phyloP scores from a whole-genome alignment of 768 basidiomycete genomes.

The Lactarius quietus region DNA sequence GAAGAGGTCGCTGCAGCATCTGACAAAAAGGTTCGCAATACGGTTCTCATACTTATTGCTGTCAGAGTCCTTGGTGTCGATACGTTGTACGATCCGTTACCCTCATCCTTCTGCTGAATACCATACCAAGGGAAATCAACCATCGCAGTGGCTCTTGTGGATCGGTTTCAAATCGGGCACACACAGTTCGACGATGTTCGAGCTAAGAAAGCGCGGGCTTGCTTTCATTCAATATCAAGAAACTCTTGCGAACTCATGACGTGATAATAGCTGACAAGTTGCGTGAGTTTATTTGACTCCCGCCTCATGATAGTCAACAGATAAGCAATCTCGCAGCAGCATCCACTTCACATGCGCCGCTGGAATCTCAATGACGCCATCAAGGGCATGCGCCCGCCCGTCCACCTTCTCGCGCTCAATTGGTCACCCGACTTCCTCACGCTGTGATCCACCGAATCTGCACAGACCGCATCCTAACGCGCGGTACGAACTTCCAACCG shows the following conservation, averaged over 20 bases:
- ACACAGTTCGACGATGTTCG: constrained; percentile 91
- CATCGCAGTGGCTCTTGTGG: constrained; percentile 69
- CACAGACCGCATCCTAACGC: constrained; percentile 62
- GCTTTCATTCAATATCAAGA: constrained; percentile 68
- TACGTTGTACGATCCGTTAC: constrained; percentile 37
- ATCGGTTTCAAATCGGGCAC: constrained; percentile 85
- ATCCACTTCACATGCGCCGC: constrained; percentile 43
- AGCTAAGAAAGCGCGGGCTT: constrained; percentile 67
- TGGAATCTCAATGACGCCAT: constrained; percentile 58
- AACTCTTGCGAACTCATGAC: constrained; percentile 55
- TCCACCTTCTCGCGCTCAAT: constrained; percentile 76
- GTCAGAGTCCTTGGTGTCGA: constrained; percentile 92
- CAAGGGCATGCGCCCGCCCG: constrained; percentile 44
- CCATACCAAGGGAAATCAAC: constrained; percentile 78
- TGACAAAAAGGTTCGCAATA: constrained; percentile 53
- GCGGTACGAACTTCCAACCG: constrained; percentile 85
- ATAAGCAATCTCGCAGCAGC: constrained; percentile 83
- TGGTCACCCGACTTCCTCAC: constrained; percentile 62
- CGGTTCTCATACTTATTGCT: constrained; percentile 85
- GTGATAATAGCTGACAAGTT: constrained; percentile 94
- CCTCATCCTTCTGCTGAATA: background rate
- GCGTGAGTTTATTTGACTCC: background rate
- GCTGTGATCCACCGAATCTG: constrained; percentile 72
- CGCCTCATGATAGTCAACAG: background rate
- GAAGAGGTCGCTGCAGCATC: constrained; percentile 26